Base-by-base conservation (phyloP, 805 yeast species). In the Teunomyces stri region DNA sequence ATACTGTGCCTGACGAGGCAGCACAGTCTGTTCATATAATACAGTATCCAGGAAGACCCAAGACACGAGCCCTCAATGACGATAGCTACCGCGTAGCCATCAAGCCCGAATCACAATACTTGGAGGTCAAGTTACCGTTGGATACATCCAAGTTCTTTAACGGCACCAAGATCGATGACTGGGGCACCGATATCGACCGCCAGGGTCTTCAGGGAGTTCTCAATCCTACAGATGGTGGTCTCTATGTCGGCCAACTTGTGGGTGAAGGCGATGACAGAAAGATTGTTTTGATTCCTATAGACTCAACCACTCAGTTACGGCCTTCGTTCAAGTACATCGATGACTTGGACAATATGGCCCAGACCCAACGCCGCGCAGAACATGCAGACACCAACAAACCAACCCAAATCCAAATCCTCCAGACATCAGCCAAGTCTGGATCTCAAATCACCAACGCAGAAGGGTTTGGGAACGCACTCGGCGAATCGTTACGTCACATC, bases 321-420 rank as follows among this genome's bases (percentile, higher is more conserved):
- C 94, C 97, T 2, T 78, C 79, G 56, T 89, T 94, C 68, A 79
- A 77, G 53, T 88, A 91, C 60, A 81, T 90, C 37, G 96, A 90
- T 61, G 82, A 76, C 51, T 60, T 66, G 50, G 80, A 75, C 48
- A 70, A 70, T 47, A 75, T 68, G 46, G 76, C 72, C 69, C 73
- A 58, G 45, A 69, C 50, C 47, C 72, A 55, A 52, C 66, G 60
- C 47, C 66, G 54, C 59, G 72, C 72, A 40, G 76, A 75, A 35
- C 55, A 66, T 5, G 62, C 70, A n/a, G 69, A 72, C 13, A 36
- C 42, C 34, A 31, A 29, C 40, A 57, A 55, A 47, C 56, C 46
- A 28, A 56, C 63, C 27, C 71, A 65, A 21, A 66, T 72, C 10
- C 76, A 69, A 44, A 67, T 73, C 33, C 62, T 73, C 43, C 77